Conservation (phyloP, 257 asterid species). For the Penstemon eatonii region DNA sequence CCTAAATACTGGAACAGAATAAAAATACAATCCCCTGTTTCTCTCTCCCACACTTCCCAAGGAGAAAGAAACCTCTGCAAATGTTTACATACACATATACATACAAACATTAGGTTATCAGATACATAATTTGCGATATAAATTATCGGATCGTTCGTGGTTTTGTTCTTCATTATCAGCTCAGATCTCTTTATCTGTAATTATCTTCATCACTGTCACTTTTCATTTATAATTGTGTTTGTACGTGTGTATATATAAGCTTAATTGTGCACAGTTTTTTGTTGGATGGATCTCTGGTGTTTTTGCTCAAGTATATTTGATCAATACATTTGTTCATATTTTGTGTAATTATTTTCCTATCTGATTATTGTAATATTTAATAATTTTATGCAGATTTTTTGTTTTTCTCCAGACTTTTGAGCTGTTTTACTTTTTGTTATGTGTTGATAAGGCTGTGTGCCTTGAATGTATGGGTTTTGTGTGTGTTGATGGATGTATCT, state of each 20-base stretch:
- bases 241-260: not conserved
- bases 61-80: constrained; percentile 24
- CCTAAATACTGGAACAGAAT: not conserved
- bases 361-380: not conserved
- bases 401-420: not conserved
- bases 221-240: not conserved
- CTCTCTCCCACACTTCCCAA: constrained; percentile 34
- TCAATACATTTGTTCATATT: not conserved
- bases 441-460: too few relatives aligned
- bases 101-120: not conserved
- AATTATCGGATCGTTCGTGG: constrained; percentile 3
- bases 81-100: constrained; percentile 9
- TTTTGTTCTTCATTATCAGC: constrained; percentile 6
- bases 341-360: not conserved
- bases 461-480: too few relatives aligned
- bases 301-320: not conserved
- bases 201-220: constrained; percentile 13
- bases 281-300: constrained; percentile 16
- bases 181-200: constrained; percentile 38
- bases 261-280: too few relatives aligned
- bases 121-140: not conserved
- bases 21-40: not conserved
- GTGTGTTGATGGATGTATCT: too few relatives aligned
- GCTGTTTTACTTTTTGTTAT: not conserved
- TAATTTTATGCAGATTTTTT: constrained; percentile 15